Base-by-base conservation (phyloP, 495 filamentous ascomycete species). In the Bacidia rubella region DNA sequence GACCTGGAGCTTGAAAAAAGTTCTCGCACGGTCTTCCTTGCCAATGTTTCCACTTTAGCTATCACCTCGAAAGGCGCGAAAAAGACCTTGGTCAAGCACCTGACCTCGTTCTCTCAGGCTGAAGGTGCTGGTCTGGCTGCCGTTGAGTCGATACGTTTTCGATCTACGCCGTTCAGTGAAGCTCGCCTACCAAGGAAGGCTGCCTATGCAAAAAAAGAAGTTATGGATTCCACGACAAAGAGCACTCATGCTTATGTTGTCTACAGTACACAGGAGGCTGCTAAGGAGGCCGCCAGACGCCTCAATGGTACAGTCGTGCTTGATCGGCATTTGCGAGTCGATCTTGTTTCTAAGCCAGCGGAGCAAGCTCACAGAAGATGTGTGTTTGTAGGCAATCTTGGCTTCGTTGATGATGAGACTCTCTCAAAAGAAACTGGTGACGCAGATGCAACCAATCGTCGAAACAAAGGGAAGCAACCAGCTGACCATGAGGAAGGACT, bases 301-400 rank as follows among this genome's bases (percentile, higher is more conserved):
- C 74, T 99, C 22, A 99, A 97, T 56, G 93, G 89, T 20, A 82
- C 79, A 1, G 69, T 87, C 1, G 75, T 97, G 5, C 76, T 97
- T 27, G 85, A 87, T 58, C 82, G 93, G 11, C 93, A 99, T 67
- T 68, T 99, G 54, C 77, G 88, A 7, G 93, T 89, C 17, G 92
- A 99, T 66, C 82, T 76, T 41, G 79, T 97, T 40, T 86, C 92
- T 0, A 90, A 95, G 68, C 93, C 93, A 0, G 74, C 84, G 1
- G 74, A 81, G 23, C 77, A 81, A 22, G 90, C 95, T 60, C 76
- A 94, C 62, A 79, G 83, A 45, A 80, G 88, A 49, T 99, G 93
- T 67, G 84, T 99, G 2, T 99, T 97, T 61, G 86, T 99, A 11
- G 93, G 93, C 10, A 97, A 97, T 63, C 78, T 99, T 10, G 87